Evolutionary conservation across 345 rosid species (phyloP).

Genomic region (Populus alba): DNA sequence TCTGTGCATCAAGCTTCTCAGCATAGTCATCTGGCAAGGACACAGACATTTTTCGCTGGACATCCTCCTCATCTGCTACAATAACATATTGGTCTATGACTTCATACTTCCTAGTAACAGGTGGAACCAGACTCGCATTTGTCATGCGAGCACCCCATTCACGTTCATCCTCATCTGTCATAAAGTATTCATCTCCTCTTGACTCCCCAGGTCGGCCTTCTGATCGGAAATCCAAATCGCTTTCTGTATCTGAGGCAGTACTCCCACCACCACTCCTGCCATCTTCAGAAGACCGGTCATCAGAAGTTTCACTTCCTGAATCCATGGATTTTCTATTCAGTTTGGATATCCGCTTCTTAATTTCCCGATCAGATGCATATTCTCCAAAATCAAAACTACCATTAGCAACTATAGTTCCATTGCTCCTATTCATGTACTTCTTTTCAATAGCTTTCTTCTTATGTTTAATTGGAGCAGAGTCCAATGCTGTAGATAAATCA

Average conservation of each 20-base stretch:
- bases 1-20: conserved; percentile 90
- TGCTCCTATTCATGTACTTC: conserved; percentile 68
- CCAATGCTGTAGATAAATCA: conserved; percentile 48
- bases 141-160: conserved; percentile 99
- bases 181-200: conserved; percentile 54
- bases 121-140: conserved; percentile 95
- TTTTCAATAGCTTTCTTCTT: conserved; percentile 62
- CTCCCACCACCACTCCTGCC: conserved; percentile 62
- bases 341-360: conserved; percentile 75
- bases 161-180: conserved; percentile 83
- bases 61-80: conserved; percentile 91
- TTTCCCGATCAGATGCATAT: conserved; percentile 88
- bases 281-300: conserved; percentile 67
- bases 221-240: conserved; percentile 69
- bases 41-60: conserved; percentile 79
- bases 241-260: conserved; percentile 83
- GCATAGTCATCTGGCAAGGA: conserved; percentile 92
- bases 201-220: conserved; percentile 57
- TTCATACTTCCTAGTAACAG: conserved; percentile 96
- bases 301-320: conserved; percentile 93
- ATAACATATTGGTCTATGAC: conserved; percentile 74
- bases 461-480: conserved; percentile 55
- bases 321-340: conserved; percentile 74
- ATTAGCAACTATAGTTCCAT: conserved; percentile 45
- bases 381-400: conserved; percentile 63